Percentiles rank a stretch among this genome's conserved stretches.
Conservation (phyloP, 139 green algal species). For the Coelastrella sp. region DNA sequence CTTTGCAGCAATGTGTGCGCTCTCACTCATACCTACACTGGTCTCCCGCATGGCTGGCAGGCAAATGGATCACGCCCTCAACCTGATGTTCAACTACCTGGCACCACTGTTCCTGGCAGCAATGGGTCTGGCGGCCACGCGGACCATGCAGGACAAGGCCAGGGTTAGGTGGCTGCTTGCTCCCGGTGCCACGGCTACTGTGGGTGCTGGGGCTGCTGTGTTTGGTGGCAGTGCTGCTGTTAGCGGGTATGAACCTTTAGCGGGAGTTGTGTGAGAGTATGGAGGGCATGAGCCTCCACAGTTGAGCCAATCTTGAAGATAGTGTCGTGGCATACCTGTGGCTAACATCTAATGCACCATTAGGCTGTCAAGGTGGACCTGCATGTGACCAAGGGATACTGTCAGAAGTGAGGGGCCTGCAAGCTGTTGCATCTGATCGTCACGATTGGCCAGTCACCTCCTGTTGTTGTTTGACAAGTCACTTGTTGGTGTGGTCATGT, state of each 20-base stretch:
- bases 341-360: too few species aligned
- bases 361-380: too few species aligned
- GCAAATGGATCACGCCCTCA: not conserved
- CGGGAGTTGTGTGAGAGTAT: not conserved
- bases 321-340: too few species aligned
- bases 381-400: too few species aligned
- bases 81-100: not conserved
- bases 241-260: not conserved
- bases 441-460: too few species aligned
- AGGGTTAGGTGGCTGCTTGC: not conserved
- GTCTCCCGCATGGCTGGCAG: not conserved
- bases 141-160: not conserved
- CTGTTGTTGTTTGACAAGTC: too few species aligned
- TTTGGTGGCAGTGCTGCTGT: not conserved
- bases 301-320: too few species aligned
- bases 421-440: too few species aligned
- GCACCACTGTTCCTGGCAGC: not conserved
- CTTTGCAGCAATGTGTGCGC: not conserved
- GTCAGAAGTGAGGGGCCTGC: too few species aligned
- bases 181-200: not conserved
- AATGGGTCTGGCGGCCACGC: not conserved
- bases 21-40: slow-evolving; percentile 10
- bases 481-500: too few species aligned
- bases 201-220: not conserved
- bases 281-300: not conserved